Percentiles rank a stretch among this genome's conserved stretches.
phyloP scores from a whole-genome alignment of 164 flowering plant species.

The Dillenia suffruticosa region DNA sequence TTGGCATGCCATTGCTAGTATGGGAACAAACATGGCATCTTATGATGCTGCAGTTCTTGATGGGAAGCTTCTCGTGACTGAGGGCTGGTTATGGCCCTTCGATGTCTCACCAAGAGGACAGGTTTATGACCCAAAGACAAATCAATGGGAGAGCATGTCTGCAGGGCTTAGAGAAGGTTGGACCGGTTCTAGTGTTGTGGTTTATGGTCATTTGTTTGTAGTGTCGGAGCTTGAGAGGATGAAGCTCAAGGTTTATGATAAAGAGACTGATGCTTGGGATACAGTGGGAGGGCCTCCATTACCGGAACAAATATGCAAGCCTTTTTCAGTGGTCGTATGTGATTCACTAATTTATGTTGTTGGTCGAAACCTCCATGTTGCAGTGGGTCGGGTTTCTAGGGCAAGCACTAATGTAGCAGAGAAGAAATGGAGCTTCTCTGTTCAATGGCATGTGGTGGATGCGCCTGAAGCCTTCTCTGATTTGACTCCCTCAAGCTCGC shows the following conservation, averaged over 20 bases:
- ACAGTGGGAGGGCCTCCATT: slow-evolving; percentile 46
- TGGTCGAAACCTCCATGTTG: slow-evolving; percentile 68
- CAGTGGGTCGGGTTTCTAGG: slow-evolving; percentile 59
- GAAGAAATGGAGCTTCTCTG: slow-evolving; percentile 41
- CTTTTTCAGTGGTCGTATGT: slow-evolving; percentile 48
- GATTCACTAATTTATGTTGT: slow-evolving; percentile 56
- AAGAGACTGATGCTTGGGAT: slow-evolving; percentile 53
- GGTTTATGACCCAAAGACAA: slow-evolving; percentile 49
- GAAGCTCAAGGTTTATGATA: slow-evolving; percentile 53
- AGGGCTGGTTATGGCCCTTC: slow-evolving; percentile 78
- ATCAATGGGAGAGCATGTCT: slow-evolving; percentile 60
- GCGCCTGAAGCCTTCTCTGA: slow-evolving; percentile 57
- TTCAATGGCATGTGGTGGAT: slow-evolving; percentile 67
- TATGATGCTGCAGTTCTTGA: slow-evolving; percentile 62
- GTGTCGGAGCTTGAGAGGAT: slow-evolving; percentile 59
- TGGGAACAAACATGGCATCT: slow-evolving; percentile 49
- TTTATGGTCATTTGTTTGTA: slow-evolving; percentile 50
- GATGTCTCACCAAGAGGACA: slow-evolving; percentile 60
- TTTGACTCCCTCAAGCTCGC: slow-evolving; percentile 77
- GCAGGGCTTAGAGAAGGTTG: slow-evolving; percentile 61
- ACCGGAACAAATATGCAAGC: slow-evolving; percentile 61
- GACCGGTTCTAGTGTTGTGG: slow-evolving; percentile 66
- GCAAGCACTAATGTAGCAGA: slow-evolving; percentile 8
- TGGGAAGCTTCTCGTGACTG: slow-evolving; percentile 62
- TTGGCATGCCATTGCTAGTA: slow-evolving; percentile 48